phyloP scores from a whole-genome alignment of 805 yeast genomes.

The Candida yuanshanica region DNA sequence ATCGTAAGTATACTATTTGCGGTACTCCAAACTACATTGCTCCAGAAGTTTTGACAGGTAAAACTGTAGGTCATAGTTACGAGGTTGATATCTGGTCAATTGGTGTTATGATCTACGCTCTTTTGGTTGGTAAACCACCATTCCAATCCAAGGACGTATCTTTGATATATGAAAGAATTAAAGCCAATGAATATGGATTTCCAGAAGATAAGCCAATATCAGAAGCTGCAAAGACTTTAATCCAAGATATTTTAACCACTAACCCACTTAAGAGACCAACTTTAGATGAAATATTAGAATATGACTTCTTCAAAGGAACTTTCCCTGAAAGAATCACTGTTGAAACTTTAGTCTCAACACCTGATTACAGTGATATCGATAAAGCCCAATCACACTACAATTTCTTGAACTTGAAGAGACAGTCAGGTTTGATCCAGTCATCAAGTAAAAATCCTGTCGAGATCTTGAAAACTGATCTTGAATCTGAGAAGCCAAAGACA shows the following conservation, averaged over 20 bases:
- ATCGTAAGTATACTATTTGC: slow-evolving; percentile 88
- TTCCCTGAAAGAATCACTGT: slow-evolving; percentile 71
- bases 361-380: slow-evolving; percentile 50
- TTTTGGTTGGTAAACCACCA: slow-evolving; percentile 92
- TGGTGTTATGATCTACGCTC: slow-evolving; percentile 93
- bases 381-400: slow-evolving; percentile 60
- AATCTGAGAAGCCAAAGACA: slow-evolving; percentile 59
- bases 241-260: slow-evolving; percentile 65
- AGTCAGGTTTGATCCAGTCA: slow-evolving; percentile 51
- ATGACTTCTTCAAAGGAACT: slow-evolving; percentile 82
- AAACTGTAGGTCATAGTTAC: slow-evolving; percentile 81
- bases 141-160: slow-evolving; percentile 95
- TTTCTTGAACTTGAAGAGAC: slow-evolving; percentile 58
- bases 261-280: slow-evolving; percentile 81
- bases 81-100: slow-evolving; percentile 98
- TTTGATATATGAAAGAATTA: slow-evolving; percentile 87
- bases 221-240: slow-evolving; percentile 65
- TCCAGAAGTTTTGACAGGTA: slow-evolving; percentile 92
- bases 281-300: slow-evolving; percentile 69
- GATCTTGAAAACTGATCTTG: slow-evolving; percentile 61
- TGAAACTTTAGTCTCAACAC: slow-evolving; percentile 56
- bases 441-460: slow-evolving; percentile 59
- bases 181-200: slow-evolving; percentile 70
- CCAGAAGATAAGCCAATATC: slow-evolving; percentile 67
- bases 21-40: slow-evolving; percentile 99